A percentile compares a stretch with the other conserved stretches of the same genome.
Evolutionary conservation across 805 yeast species (phyloP).

Genomic region (Starmerella tilneyi): DNA sequence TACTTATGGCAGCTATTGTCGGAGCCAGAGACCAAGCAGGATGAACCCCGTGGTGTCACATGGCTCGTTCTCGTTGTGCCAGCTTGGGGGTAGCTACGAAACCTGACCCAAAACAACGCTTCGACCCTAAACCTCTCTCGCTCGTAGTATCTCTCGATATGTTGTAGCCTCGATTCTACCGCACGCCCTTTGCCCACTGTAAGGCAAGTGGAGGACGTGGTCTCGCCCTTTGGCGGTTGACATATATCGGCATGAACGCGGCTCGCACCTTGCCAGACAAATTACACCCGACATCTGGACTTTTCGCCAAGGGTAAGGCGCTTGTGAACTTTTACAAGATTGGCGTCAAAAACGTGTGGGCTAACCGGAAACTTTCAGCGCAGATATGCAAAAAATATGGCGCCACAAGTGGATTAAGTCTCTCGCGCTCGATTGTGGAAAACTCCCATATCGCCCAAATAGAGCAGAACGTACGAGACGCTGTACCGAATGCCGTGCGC

Average conservation of each 20-base stretch:
- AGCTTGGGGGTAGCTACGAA: no score
- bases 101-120: no score
- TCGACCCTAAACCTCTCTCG: neutral
- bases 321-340: constrained; percentile 36
- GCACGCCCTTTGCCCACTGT: no score
- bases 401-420: constrained; percentile 17
- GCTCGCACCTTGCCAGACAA: constrained; percentile 30
- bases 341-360: constrained; percentile 43
- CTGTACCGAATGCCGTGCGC: constrained; percentile 16
- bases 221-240: no score
- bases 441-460: constrained; percentile 18
- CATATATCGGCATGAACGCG: constrained; percentile 25
- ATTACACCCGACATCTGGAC: constrained; percentile 19
- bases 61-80: neutral
- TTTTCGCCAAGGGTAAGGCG: constrained; percentile 25
- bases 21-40: no score
- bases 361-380: constrained; percentile 28
- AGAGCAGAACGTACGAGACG: constrained; percentile 1
- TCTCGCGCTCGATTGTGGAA: constrained; percentile 22
- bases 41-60: constrained; percentile 6
- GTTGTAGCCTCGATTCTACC: no score
- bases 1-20: neutral
- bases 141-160: no score
- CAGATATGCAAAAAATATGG: constrained; percentile 19
- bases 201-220: no score